A percentile compares a stretch with the other conserved stretches of the same genome.
These are phyloP conservation scores for Hypoxylon sp. DNA, from an alignment of 2,329 filamentous ascomycete genomes.

Conservation along the genomic window DNA sequence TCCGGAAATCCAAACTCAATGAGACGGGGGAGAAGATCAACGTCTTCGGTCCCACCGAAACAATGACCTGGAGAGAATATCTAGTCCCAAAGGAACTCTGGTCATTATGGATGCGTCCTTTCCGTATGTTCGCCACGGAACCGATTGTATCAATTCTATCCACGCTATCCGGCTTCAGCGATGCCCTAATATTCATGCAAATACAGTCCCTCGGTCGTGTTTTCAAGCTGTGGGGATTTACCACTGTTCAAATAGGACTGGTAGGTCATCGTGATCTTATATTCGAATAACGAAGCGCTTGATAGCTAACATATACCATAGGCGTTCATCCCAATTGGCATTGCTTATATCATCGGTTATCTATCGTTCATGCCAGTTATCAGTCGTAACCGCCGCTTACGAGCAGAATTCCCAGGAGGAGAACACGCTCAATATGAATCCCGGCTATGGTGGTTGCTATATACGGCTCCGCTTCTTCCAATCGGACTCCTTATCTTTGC, in stretches of 20 bases:
- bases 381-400: conserved; percentile 56
- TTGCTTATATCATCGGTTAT: conserved; percentile 73
- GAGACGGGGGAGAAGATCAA: conserved; percentile 59
- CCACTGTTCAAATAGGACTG: conserved; percentile 53
- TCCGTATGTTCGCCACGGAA: conserved; percentile 73
- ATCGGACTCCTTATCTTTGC: conserved; percentile 75
- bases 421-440: conserved; percentile 74
- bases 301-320: conserved; percentile 39
- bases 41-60: conserved; percentile 64
- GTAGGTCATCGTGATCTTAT: conserved; percentile 36
- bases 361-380: conserved; percentile 69
- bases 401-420: conserved; percentile 59
- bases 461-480: conserved; percentile 70
- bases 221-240: conserved; percentile 72
- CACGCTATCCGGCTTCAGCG: conserved; percentile 72
- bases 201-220: conserved; percentile 74
- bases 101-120: conserved; percentile 72
- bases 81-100: conserved; percentile 61
- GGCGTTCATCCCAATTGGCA: conserved; percentile 62
- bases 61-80: conserved; percentile 56
- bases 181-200: conserved; percentile 77
- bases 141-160: conserved; percentile 74
- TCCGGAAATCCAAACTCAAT: conserved; percentile 57
- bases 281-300: background rate
- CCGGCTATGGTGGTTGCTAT: conserved; percentile 73